Evolutionary conservation across 345 rosid species (phyloP).

Genomic region (Excoecaria cochinchinensis): DNA sequence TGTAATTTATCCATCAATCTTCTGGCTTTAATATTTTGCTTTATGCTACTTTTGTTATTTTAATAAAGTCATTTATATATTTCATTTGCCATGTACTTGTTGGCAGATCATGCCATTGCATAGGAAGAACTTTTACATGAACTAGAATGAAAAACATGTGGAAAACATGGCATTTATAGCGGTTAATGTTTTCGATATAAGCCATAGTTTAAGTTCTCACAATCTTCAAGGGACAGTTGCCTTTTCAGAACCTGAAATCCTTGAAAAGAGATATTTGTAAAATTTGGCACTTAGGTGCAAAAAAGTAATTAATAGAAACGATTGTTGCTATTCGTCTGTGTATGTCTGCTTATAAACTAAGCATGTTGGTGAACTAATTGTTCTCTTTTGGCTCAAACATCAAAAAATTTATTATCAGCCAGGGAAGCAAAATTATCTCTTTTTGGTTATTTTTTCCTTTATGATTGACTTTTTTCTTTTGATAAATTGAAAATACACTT

Average conservation of each 20-base stretch:
- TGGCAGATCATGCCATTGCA: slow-evolving; percentile 1
- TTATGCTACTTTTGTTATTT: neutral
- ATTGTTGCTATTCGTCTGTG: neutral
- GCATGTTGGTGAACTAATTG: neutral
- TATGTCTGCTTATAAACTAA: neutral
- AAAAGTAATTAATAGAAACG: neutral
- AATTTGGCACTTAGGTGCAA: neutral
- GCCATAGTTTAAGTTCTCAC: too few species aligned
- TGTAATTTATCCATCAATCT: slow-evolving; percentile 19
- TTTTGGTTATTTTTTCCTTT: neutral
- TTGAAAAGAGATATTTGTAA: too few species aligned
- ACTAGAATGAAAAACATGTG: too few species aligned
- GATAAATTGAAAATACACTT: neutral
- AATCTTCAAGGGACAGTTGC: too few species aligned
- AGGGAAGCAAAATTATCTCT: neutral
- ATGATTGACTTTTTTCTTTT: neutral
- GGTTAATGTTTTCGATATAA: too few species aligned
- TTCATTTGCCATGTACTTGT: neutral
- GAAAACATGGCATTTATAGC: too few species aligned
- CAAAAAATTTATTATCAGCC: neutral
- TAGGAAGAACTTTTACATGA: too few species aligned
- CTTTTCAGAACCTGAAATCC: too few species aligned
- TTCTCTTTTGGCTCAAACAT: neutral
- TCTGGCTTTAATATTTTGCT: slow-evolving; percentile 4
- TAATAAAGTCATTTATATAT: neutral